Conservation (phyloP, 2,329 filamentous ascomycete genomes). For the Apiospora malaysiana region DNA sequence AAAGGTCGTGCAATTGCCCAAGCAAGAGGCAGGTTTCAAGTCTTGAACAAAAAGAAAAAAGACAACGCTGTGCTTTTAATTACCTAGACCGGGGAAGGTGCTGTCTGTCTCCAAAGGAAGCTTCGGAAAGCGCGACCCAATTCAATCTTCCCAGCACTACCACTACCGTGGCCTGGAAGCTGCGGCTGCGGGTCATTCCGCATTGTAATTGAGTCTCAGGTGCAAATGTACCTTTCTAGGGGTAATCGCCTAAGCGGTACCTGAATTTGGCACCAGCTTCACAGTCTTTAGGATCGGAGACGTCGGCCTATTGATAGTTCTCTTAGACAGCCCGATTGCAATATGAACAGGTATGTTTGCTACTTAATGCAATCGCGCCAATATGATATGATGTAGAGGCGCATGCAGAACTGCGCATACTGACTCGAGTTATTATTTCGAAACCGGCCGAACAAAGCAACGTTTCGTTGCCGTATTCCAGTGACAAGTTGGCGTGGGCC, state of each 20-base stretch:
- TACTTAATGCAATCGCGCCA: not conserved
- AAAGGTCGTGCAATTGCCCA: not conserved
- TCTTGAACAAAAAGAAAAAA: constrained; percentile 3
- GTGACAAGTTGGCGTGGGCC: not conserved
- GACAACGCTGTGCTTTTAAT: constrained; percentile 2
- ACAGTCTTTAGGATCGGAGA: not conserved
- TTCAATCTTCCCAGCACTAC: not conserved
- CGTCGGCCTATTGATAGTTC: not conserved
- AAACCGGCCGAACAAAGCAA: too few relatives aligned
- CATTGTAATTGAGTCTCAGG: not conserved
- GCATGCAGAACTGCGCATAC: not conserved
- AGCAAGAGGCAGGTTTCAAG: constrained; percentile 4
- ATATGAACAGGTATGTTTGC: not conserved
- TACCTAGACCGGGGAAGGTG: not conserved
- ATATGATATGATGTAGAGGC: not conserved
- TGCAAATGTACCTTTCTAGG: not conserved
- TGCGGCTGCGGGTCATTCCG: constrained; percentile 8
- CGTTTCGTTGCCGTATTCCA: not conserved
- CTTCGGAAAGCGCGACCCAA: not conserved
- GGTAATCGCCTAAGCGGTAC: not conserved
- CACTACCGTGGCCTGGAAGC: not conserved
- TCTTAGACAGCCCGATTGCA: not conserved
- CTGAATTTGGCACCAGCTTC: not conserved
- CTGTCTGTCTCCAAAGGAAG: not conserved
- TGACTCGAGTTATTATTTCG: not conserved